phyloP scores from a whole-genome alignment of 495 filamentous ascomycete species.

The Penicillium ochrochloron region DNA sequence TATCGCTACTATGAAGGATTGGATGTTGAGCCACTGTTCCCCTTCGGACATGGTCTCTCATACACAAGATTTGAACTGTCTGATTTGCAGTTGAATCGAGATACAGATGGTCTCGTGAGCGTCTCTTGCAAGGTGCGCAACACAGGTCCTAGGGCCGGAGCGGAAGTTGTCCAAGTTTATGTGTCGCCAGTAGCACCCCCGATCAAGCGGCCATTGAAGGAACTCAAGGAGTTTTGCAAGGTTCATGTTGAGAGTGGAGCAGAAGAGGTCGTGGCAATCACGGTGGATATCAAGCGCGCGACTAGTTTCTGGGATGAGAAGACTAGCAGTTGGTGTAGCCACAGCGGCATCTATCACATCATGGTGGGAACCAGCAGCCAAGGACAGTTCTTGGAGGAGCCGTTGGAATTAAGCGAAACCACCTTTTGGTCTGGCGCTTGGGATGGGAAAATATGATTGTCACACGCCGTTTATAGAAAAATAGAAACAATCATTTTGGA shows the following conservation, averaged over 20 bases:
- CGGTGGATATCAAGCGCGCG: slow-evolving; percentile 12
- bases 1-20: slow-evolving; percentile 82
- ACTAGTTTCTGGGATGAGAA: slow-evolving; percentile 31
- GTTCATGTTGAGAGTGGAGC: slow-evolving; percentile 14
- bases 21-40: slow-evolving; percentile 52
- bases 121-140: slow-evolving; percentile 10
- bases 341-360: not conserved
- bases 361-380: not conserved
- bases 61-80: too few relatives aligned
- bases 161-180: slow-evolving; percentile 26
- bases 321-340: not conserved
- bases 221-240: slow-evolving; percentile 33
- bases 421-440: not conserved
- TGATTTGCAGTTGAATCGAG: too few relatives aligned
- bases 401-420: not conserved
- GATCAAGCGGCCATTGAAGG: slow-evolving; percentile 14
- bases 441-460: not conserved
- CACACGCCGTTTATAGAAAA: not conserved
- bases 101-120: slow-evolving; percentile 5
- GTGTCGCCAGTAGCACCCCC: slow-evolving; percentile 12
- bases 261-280: slow-evolving; percentile 2
- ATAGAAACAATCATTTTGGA: not conserved
- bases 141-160: slow-evolving; percentile 10
- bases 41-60: too few relatives aligned
- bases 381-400: not conserved